phyloP scores from a whole-genome alignment of 345 rosid genomes.

The Citrus australasica region DNA sequence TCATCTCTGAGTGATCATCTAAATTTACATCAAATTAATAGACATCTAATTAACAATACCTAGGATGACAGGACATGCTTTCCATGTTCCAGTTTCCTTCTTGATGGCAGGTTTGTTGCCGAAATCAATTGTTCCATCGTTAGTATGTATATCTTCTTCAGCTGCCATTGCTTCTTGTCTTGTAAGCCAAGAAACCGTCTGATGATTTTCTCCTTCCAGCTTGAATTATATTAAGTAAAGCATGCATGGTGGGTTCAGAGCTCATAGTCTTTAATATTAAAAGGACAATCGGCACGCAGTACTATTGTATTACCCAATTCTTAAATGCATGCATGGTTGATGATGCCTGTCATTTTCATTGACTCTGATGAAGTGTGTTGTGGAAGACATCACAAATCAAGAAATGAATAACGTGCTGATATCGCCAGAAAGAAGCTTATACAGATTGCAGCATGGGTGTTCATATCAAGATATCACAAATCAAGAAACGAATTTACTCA shows the following conservation, averaged over 20 bases:
- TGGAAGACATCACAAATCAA: too few relatives aligned
- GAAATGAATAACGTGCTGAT: too few relatives aligned
- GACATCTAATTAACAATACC: slow-evolving; percentile 13
- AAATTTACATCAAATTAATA: not conserved
- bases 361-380: not conserved
- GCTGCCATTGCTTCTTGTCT: slow-evolving; percentile 19
- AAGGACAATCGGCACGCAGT: slow-evolving; percentile 20
- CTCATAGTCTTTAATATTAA: not conserved
- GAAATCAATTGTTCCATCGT: slow-evolving; percentile 37
- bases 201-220: not conserved
- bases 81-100: slow-evolving; percentile 41
- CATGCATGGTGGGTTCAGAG: not conserved
- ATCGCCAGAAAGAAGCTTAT: too few relatives aligned
- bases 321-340: not conserved
- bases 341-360: slow-evolving; percentile 12
- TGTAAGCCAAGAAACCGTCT: not conserved
- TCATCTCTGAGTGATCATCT: not conserved
- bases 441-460: too few relatives aligned
- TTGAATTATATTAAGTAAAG: not conserved
- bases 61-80: slow-evolving; percentile 37
- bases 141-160: slow-evolving; percentile 22
- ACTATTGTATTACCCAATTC: slow-evolving; percentile 17
- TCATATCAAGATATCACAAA: not conserved
- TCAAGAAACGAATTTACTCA: not conserved
- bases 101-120: slow-evolving; percentile 30